Base-by-base conservation (phyloP, 495 filamentous ascomycete genomes). In the Podospora didyma region DNA sequence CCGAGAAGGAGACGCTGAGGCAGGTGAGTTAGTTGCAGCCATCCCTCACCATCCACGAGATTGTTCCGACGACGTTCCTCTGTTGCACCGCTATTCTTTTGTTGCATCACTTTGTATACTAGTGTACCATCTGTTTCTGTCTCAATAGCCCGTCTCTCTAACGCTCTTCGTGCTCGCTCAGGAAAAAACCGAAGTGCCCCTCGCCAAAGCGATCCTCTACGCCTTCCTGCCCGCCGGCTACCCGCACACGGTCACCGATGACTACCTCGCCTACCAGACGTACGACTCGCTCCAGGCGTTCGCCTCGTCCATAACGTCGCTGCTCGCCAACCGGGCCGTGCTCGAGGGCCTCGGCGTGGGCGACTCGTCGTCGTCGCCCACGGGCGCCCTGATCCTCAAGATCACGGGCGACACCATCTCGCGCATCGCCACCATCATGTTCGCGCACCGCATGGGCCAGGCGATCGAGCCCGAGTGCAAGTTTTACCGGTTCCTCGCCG, bases 391-490 rank as follows among this genome's bases (percentile, higher is more conserved):
- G 6, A 83, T 98, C 16, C 83, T 96, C 44, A 88, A 89, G 31
- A 86, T 96, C 58, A 73, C 94, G 2, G 90, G 96, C 74, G 93
- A 96, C 64, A 84, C 83, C 57, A 88, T 88, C 42, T 90, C 90
- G 26, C 82, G 92, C 3, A 72, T 97, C 12, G 92, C 92, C 14
- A 97, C 92, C 0, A 96, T 98, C 51, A 71, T 92, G 16, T 96
- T 98, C 69, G 94, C 94, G 0, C 86, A 96, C 68, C 77, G 83
- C 41, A 80, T 92, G 51, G 93, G 93, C 54, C 88, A 86, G 46
- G 84, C 90, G n/a, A 85, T 97, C 19, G 90, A 96, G 67, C 89
- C 92, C 2, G 93, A 97, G 69, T 96, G 90, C 78, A 97, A 97
- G 64, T 90, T 84, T 75, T 97, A 96, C 72, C 85, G 94, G 6